Conservation (phyloP, 352 stramenopile species). For the Globisporangium spiculum region DNA sequence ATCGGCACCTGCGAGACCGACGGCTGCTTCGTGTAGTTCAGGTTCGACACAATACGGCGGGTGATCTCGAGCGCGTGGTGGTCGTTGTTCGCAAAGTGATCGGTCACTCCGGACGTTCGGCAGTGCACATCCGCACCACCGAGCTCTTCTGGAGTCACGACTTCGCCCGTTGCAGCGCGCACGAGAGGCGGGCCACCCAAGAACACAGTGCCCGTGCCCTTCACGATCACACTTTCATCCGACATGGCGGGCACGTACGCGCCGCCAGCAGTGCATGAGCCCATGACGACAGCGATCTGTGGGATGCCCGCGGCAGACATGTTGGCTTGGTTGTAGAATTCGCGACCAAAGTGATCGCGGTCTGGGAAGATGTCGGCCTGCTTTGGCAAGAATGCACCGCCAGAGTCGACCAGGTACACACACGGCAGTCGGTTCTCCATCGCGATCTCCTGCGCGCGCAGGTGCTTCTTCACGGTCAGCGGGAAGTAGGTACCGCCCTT, state of each 20-base stretch:
- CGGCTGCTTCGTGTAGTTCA: conserved; percentile 54
- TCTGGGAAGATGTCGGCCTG: conserved; percentile 98
- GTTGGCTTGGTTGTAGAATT: conserved; percentile 98
- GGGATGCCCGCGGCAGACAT: conserved; percentile 94
- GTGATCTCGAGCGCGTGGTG: conserved; percentile 91
- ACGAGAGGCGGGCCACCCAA: conserved; percentile 97
- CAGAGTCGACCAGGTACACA: conserved; percentile 96
- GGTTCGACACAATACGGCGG: conserved; percentile 89
- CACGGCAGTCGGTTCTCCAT: conserved; percentile 95
- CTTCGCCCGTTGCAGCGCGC: conserved; percentile 96
- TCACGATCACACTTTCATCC: conserved; percentile 97
- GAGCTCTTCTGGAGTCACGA: conserved; percentile 94
- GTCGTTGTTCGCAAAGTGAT: conserved; percentile 97
- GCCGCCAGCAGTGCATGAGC: conserved; percentile 96
- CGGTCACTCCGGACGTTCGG: conserved; percentile 92
- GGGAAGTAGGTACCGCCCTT: conserved; percentile 98
- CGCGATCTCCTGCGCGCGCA: conserved; percentile 95
- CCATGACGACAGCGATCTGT: conserved; percentile 97
- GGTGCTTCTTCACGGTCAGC: conserved; percentile 98
- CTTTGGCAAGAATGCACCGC: conserved; percentile 94
- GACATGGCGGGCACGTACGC: conserved; percentile 97
- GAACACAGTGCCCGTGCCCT: conserved; percentile 97
- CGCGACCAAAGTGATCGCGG: conserved; percentile 95
- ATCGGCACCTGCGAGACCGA: neutral
- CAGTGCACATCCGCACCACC: conserved; percentile 93